phyloP scores from a whole-genome alignment of 2,329 filamentous ascomycete species.

The Simplicillium sp. region DNA sequence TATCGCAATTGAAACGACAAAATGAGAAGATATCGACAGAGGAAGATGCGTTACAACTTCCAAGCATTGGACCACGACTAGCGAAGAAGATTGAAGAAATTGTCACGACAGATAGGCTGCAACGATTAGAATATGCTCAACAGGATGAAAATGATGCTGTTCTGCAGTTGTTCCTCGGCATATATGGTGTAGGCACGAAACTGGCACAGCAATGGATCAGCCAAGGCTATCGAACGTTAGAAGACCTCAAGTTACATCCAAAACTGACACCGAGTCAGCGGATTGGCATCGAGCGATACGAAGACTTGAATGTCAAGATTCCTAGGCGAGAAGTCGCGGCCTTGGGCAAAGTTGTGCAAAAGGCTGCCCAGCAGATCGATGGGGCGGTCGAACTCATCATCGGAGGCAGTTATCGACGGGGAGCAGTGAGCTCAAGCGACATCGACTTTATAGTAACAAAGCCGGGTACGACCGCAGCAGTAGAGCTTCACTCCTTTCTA shows the following conservation, averaged over 20 bases:
- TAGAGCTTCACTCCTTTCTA: constrained; percentile 53
- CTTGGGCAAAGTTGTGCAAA: constrained; percentile 56
- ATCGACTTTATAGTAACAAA: constrained; percentile 81
- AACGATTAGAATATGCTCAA: constrained; percentile 61
- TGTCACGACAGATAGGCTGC: constrained; percentile 60
- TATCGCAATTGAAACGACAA: constrained; percentile 63
- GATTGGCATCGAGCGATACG: constrained; percentile 69
- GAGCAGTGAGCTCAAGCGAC: constrained; percentile 64
- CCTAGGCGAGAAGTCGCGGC: constrained; percentile 65
- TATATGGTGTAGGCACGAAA: constrained; percentile 68
- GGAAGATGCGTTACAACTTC: constrained; percentile 58
- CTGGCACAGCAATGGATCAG: constrained; percentile 70
- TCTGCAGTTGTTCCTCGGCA: constrained; percentile 61
- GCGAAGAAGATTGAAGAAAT: constrained; percentile 89
- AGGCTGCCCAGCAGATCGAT: constrained; percentile 51
- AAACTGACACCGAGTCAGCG: constrained; percentile 60
- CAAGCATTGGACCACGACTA: constrained; percentile 61
- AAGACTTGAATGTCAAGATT: constrained; percentile 71
- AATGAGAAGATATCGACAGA: constrained; percentile 53
- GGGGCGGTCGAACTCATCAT: constrained; percentile 59
- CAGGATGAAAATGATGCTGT: constrained; percentile 55
- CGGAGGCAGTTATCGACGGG: constrained; percentile 78
- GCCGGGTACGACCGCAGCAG: constrained; percentile 38
- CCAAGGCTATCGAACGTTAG: constrained; percentile 63
- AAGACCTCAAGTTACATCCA: constrained; percentile 55